These are phyloP conservation scores for Lippia alba DNA, from an alignment of 305 asterid genomes.

Conservation along the genomic window DNA sequence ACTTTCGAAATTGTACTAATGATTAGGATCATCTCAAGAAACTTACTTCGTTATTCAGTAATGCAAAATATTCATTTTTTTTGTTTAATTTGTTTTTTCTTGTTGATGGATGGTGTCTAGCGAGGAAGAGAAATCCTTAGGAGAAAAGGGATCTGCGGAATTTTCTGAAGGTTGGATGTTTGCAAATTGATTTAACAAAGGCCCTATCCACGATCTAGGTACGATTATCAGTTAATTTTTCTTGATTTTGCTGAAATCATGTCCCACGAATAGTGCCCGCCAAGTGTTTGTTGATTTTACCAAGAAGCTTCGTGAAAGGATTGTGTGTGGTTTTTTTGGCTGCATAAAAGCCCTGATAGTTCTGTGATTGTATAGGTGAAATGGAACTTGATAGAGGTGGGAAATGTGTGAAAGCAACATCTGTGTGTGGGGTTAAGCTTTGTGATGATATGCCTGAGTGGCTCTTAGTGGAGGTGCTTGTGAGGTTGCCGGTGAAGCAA, in stretches of 20 bases:
- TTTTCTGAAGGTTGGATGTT: neutral
- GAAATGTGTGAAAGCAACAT: neutral
- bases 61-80: too few relatives aligned
- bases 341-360: neutral
- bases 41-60: too few relatives aligned
- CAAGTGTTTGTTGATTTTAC: neutral
- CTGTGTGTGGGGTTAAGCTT: neutral
- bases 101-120: too few relatives aligned
- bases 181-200: neutral
- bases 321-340: constrained; percentile 6
- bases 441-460: constrained; percentile 15
- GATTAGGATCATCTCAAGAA: too few relatives aligned
- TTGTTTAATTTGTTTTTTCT: too few relatives aligned
- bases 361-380: neutral
- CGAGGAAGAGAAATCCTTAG: neutral
- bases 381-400: neutral
- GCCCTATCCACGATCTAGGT: too few relatives aligned
- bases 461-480: constrained; percentile 10
- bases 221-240: neutral
- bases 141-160: neutral
- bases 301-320: neutral
- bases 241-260: neutral
- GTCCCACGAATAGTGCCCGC: neutral
- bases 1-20: too few relatives aligned
- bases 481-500: constrained; percentile 4